Conservation (phyloP, 257 asterid genomes). For the Oldenlandia corymbosa region DNA sequence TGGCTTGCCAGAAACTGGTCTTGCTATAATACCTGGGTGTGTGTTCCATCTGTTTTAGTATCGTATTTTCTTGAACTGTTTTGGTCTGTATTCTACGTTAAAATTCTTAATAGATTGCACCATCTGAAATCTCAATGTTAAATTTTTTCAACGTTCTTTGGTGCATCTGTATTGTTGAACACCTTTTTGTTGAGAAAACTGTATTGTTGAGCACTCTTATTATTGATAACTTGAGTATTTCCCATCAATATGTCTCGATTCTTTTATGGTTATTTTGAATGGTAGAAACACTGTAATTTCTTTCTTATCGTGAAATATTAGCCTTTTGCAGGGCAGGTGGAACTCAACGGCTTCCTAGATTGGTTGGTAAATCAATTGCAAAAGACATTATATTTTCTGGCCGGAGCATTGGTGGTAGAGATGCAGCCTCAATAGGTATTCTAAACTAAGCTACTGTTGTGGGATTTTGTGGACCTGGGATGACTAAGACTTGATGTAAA, state of each 20-base stretch:
- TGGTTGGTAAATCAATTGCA: slow-evolving; percentile 79
- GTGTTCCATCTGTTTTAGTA: slow-evolving; percentile 4
- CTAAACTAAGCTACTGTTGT: neutral
- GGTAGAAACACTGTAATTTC: slow-evolving; percentile 9
- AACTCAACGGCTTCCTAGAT: slow-evolving; percentile 90
- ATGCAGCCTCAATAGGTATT: slow-evolving; percentile 32
- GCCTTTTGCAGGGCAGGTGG: slow-evolving; percentile 82
- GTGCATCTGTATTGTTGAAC: neutral
- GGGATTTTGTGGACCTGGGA: neutral
- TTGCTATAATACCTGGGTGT: slow-evolving; percentile 95
- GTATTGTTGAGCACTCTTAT: neutral
- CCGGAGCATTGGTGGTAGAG: slow-evolving; percentile 28
- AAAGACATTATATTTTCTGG: slow-evolving; percentile 69
- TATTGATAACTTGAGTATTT: neutral
- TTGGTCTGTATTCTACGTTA: neutral
- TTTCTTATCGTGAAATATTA: slow-evolving; percentile 18
- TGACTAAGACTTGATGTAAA: slow-evolving; percentile 9
- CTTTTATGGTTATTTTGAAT: neutral
- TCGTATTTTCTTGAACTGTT: neutral
- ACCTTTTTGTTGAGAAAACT: too few species aligned
- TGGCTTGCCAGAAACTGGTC: slow-evolving; percentile 95
- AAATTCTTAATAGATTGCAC: neutral
- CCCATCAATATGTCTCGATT: neutral
- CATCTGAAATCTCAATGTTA: neutral
- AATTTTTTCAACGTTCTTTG: neutral